Evolutionary conservation across 352 stramenopile genomes (phyloP).

Genomic region (Pythium phragmitis): DNA sequence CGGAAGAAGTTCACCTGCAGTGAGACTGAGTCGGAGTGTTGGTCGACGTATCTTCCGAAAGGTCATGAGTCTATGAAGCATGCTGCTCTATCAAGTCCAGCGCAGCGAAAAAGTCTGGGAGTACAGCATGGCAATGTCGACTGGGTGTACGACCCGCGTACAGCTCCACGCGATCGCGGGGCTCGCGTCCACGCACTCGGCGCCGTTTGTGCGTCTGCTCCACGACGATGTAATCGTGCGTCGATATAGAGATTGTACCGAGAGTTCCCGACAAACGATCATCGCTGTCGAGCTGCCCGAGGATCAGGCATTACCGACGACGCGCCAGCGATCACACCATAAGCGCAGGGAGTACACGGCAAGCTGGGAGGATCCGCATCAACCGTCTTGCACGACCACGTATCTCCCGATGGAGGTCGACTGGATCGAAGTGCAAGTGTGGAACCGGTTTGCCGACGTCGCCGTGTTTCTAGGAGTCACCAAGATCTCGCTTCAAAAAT

Average conservation of each 20-base stretch:
- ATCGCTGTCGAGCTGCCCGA: constrained; percentile 21
- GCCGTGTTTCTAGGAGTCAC: constrained; percentile 52
- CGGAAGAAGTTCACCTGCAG: background rate
- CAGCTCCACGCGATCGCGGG: constrained; percentile 33
- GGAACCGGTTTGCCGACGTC: constrained; percentile 60
- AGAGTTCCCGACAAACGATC: background rate
- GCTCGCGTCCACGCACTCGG: constrained; percentile 41
- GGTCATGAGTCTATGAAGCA: constrained; percentile 7
- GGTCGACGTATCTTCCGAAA: constrained; percentile 11
- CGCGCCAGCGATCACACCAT: constrained; percentile 28
- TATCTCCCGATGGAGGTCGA: constrained; percentile 34
- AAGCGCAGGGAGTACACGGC: constrained; percentile 38
- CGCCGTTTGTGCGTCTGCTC: constrained; percentile 50
- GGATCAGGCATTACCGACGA: background rate
- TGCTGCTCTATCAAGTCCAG: constrained; percentile 1
- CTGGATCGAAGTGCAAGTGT: constrained; percentile 58
- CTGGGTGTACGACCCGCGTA: constrained; percentile 1
- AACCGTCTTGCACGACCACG: background rate
- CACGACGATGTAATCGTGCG: constrained; percentile 34
- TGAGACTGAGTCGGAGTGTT: background rate
- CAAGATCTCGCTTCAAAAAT: constrained; percentile 24
- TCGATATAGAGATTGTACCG: constrained; percentile 3
- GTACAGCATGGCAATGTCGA: background rate
- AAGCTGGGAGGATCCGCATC: constrained; percentile 23
- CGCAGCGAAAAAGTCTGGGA: background rate